Evolutionary conservation across 1,139 yeast genomes (phyloP), one percentile per base, ranked within the genome.

Genomic region (Kluyveromyces marxianus): DNA sequence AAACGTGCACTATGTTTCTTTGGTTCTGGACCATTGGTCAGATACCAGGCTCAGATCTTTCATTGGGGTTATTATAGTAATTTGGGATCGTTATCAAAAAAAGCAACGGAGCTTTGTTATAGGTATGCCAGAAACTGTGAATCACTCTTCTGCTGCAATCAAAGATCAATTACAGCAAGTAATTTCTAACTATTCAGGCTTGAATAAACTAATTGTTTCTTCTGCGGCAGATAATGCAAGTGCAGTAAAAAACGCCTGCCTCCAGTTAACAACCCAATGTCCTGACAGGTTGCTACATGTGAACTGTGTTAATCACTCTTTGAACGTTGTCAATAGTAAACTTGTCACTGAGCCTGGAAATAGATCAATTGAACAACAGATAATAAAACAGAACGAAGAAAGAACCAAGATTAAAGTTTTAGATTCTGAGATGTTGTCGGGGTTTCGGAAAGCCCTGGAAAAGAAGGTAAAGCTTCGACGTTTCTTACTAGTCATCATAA

Each of bases 71-170:
- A 34, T 40, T 8, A 27, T 25, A 8, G 43, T 40, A 4, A 35
- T 40, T 33, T 40, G 43, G 43, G 43, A 40, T 27, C 34, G 35
- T 27, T 40, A 40, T 27, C 33, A 25, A 14, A 40, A 40, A 29
- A 40, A 21, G 10, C 43, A 40, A 26, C 34, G 43, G 14, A 40
- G 43, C 25, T 40, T 40, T 25, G 43, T 40, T 4, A 26, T 40
- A 3, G 43, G 43, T 25, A 40, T 40, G 43, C 43, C 43, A n/a
- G 43, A 83, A 58, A 92, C 95, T 29, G 74, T 92, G 60, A 94
- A 89, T 55, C 79, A 80, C 49, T 74, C 89, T 50, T 80, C 95
- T 28, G 79, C 79, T 56, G 75, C 78, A 54, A 76, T 88, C 48
- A 80, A 75, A 50, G 79, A 79, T 56, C 70, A 67, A 53, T 83